These are phyloP conservation scores for Drechslerella stenobrocha DNA, from an alignment of 2,329 filamentous ascomycete genomes.

Conservation along the genomic window DNA sequence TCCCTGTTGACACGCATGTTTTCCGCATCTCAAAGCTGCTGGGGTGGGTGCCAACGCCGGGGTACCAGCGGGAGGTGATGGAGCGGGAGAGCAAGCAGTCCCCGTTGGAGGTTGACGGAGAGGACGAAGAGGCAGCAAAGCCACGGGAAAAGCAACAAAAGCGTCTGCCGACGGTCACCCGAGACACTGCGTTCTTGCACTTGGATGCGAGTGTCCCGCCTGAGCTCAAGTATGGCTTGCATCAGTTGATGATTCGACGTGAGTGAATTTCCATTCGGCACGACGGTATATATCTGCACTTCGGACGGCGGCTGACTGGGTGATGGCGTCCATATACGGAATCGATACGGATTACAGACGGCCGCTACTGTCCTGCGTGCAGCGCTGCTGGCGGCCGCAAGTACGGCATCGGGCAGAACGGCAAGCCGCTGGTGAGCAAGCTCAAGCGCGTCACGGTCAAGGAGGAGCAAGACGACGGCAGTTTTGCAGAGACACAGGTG, in stretches of 20 bases:
- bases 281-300: not conserved
- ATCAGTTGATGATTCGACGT: constrained; percentile 62
- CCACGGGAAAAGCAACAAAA: constrained; percentile 6
- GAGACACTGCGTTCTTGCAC: constrained; percentile 61
- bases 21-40: constrained; percentile 60
- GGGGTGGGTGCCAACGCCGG: constrained; percentile 58
- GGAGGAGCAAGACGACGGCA: constrained; percentile 29
- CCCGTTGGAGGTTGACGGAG: constrained; percentile 14
- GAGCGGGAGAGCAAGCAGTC: constrained; percentile 18
- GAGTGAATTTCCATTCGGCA: constrained; percentile 12
- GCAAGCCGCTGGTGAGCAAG: constrained; percentile 17
- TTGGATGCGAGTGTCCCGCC: constrained; percentile 60
- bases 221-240: constrained; percentile 61
- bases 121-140: constrained; percentile 2
- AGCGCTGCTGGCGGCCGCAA: constrained; percentile 35
- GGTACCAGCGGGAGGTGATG: constrained; percentile 29
- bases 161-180: constrained; percentile 52
- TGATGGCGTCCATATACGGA: not conserved
- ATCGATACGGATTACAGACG: constrained; percentile 14
- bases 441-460: constrained; percentile 30
- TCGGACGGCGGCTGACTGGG: no score
- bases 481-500: constrained; percentile 21
- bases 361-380: constrained; percentile 46
- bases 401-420: constrained; percentile 37
- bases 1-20: constrained; percentile 63